Percentiles rank a stretch among this genome's conserved stretches.
phyloP scores from a whole-genome alignment of 441 rosid species.

The Pelargonium fulgidum region DNA sequence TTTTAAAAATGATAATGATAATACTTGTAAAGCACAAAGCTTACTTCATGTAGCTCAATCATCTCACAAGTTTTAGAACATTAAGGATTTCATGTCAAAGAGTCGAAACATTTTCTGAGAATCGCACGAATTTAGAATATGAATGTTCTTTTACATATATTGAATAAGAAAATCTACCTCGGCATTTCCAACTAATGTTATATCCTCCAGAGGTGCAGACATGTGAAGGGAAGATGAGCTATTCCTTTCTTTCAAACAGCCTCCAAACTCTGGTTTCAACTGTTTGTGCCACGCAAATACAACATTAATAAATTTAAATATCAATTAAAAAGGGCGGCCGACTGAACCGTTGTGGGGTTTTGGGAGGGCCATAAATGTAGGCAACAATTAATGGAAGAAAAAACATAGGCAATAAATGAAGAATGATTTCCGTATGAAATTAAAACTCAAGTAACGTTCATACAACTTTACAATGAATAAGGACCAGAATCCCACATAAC shows the following conservation, averaged over 20 bases:
- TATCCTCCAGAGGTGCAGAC: conserved; percentile 35
- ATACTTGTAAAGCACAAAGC: neutral
- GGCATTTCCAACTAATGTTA: conserved; percentile 29
- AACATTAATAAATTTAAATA: neutral
- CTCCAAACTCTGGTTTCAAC: conserved; percentile 41
- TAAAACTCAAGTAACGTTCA: neutral
- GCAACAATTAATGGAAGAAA: no score
- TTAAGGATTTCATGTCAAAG: neutral
- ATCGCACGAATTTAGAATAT: neutral
- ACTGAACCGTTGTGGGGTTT: no score
- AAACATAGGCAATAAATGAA: neutral
- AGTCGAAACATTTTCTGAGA: neutral
- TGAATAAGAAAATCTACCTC: conserved; percentile 28
- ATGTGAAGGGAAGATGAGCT: conserved; percentile 25
- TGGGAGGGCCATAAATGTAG: no score
- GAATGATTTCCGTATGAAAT: neutral
- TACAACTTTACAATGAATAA: neutral
- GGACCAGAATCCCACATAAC: neutral
- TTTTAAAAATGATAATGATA: neutral
- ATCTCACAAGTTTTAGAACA: neutral
- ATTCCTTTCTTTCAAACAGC: conserved; percentile 28
- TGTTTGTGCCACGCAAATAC: conserved; percentile 34
- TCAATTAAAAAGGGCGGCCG: no score
- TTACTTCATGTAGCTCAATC: neutral
- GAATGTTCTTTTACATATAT: no score